These are phyloP conservation scores for Dryas integrifolia DNA, from an alignment of 331 rosid species.

Conservation along the genomic window DNA sequence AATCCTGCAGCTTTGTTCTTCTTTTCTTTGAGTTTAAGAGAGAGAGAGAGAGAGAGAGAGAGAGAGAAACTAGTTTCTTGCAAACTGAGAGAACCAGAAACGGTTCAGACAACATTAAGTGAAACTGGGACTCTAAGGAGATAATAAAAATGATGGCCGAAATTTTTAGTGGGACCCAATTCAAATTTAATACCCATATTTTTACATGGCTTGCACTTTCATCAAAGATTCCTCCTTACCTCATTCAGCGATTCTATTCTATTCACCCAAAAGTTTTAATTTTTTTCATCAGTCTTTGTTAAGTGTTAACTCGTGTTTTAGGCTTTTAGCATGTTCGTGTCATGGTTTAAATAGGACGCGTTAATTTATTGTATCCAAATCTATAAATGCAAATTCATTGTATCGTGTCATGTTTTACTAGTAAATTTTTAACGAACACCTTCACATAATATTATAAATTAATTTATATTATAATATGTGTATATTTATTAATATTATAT, in stretches of 20 bases:
- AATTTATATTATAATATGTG: too few species aligned
- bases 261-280: neutral
- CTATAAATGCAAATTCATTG: too few species aligned
- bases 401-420: too few species aligned
- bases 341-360: too few species aligned
- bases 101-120: slow-evolving; percentile 35
- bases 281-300: too few species aligned
- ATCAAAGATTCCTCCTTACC: slow-evolving; percentile 17
- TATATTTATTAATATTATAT: too few species aligned
- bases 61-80: slow-evolving; percentile 24
- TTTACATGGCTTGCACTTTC: slow-evolving; percentile 4
- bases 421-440: too few species aligned
- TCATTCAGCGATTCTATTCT: neutral
- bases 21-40: neutral
- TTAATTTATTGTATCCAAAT: too few species aligned
- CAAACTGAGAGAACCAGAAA: slow-evolving; percentile 39
- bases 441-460: too few species aligned
- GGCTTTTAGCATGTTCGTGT: too few species aligned
- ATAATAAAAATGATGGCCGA: slow-evolving; percentile 14
- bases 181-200: neutral
- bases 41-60: slow-evolving; percentile 10
- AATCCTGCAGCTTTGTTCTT: slow-evolving; percentile 3
- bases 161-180: neutral
- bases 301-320: too few species aligned
- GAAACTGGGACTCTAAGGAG: slow-evolving; percentile 23